Base-by-base conservation (phyloP, 164 flowering plant genomes). In the Berberis thunbergii region DNA sequence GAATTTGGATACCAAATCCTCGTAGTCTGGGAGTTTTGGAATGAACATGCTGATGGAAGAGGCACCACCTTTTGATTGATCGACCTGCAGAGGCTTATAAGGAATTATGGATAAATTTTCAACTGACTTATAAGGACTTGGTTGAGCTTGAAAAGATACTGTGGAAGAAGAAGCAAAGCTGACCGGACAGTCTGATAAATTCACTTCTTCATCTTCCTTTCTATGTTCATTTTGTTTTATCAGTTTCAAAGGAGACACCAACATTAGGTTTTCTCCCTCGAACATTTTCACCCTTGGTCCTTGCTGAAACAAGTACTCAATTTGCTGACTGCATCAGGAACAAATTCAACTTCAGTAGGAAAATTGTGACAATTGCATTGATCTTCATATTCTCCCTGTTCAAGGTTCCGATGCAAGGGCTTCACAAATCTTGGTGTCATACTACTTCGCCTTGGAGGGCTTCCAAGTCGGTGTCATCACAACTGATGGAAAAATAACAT, bases 21-120 rank as follows among this genome's bases (percentile, higher is more conserved):
- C 91, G 53, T 80, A 91, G 48, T 91, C 90, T 0, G 97, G 96
- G 69, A 89, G 75, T 78, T 86, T 88, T 1, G 98, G 98, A 60
- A 60, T 91, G 98, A 42, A 89, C 85, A n/a, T 67, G 70, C 26
- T 26, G 4, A 59, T 65, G n/a, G 71, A 68, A 6, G 59, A 53
- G 9, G 50, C 46, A 42, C 57, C 41, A 4, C 52, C 56, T 9
- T n/a, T 9, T 40, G 64, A 63, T 4, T 63, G 58, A 10, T 63
- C 41, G 11, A 4, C 39, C 44, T 41, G 54, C 6, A 63, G 74
- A 55, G 53, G 45, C 2, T 80, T 76, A 45, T 73, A 73, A 2
- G 91, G 81, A 56, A 56, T 70, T 2, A 79, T 74, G 4, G n/a
- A 7, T 4, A 73, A 65, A 49, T 80, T 61, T 49, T 72, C 77